phyloP scores from a whole-genome alignment of 257 asterid species.

The Pogostemon cablin region DNA sequence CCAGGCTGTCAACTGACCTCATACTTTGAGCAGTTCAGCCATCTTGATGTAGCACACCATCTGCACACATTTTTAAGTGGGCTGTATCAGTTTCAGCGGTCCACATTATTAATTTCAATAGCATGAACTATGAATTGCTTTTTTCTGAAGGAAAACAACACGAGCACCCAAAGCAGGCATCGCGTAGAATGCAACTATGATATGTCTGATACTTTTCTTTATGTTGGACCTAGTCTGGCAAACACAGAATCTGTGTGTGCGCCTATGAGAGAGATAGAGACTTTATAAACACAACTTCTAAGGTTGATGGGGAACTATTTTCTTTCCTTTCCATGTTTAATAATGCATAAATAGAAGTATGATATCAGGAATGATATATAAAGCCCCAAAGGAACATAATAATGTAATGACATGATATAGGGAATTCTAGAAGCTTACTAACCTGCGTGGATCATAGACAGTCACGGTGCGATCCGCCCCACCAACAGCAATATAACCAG shows the following conservation, averaged over 20 bases:
- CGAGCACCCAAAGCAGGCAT: not conserved
- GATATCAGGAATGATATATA: not conserved
- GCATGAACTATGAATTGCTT: not conserved
- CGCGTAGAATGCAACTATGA: not conserved
- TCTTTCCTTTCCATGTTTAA: not conserved
- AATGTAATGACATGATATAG: not conserved
- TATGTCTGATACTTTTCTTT: not conserved
- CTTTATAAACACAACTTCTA: not conserved
- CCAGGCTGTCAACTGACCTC: slow-evolving; percentile 56
- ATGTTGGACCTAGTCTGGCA: not conserved
- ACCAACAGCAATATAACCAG: slow-evolving; percentile 76
- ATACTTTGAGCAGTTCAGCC: slow-evolving; percentile 83
- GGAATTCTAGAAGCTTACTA: slow-evolving; percentile 27
- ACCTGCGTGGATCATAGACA: slow-evolving; percentile 95
- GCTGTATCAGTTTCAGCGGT: slow-evolving; percentile 11
- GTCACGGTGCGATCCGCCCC: slow-evolving; percentile 93
- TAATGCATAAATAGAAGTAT: slow-evolving; percentile 2
- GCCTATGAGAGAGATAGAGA: not conserved
- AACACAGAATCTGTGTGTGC: not conserved
- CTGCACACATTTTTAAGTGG: slow-evolving; percentile 44
- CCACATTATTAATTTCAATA: not conserved
- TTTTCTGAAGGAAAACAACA: slow-evolving; percentile 15
- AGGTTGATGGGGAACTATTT: not conserved
- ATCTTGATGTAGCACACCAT: slow-evolving; percentile 80
- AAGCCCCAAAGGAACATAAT: slow-evolving; percentile 5